Conservation (phyloP, 2,329 filamentous ascomycete species). For the Macrophomina pseudophaseolina region DNA sequence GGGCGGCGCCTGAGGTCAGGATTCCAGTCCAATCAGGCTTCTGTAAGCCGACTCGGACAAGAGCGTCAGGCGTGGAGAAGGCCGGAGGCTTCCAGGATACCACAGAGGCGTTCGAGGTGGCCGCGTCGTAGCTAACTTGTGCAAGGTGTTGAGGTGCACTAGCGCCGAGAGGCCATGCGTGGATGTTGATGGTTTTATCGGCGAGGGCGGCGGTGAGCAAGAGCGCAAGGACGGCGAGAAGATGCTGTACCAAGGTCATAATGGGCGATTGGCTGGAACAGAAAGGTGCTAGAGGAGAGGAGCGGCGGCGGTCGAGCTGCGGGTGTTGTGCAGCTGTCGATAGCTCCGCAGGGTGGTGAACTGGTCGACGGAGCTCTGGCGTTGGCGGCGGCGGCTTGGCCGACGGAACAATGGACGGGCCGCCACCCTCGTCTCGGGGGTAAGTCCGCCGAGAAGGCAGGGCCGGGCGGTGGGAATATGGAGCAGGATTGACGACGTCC, state of each 20-base stretch:
- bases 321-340: neutral
- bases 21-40: slow-evolving; percentile 51
- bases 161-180: slow-evolving; percentile 43
- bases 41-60: slow-evolving; percentile 51
- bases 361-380: slow-evolving; percentile 2
- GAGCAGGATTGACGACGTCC: neutral
- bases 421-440: neutral
- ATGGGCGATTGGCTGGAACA: slow-evolving; percentile 27
- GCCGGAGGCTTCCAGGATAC: slow-evolving; percentile 44
- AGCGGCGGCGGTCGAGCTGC: neutral
- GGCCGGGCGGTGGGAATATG: neutral
- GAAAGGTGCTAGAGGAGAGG: neutral
- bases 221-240: slow-evolving; percentile 35
- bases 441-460: slow-evolving; percentile 1
- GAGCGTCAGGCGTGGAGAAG: slow-evolving; percentile 40
- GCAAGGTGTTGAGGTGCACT: slow-evolving; percentile 34
- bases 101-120: slow-evolving; percentile 46
- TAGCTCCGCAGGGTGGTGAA: neutral
- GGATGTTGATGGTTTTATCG: slow-evolving; percentile 39
- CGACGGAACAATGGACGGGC: slow-evolving; percentile 3
- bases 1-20: slow-evolving; percentile 51
- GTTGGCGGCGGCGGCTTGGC: neutral
- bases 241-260: slow-evolving; percentile 37
- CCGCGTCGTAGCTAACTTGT: slow-evolving; percentile 35
- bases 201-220: slow-evolving; percentile 54